phyloP scores from a whole-genome alignment of 176 grass and related monocot genomes.

The Oryza meridionalis region DNA sequence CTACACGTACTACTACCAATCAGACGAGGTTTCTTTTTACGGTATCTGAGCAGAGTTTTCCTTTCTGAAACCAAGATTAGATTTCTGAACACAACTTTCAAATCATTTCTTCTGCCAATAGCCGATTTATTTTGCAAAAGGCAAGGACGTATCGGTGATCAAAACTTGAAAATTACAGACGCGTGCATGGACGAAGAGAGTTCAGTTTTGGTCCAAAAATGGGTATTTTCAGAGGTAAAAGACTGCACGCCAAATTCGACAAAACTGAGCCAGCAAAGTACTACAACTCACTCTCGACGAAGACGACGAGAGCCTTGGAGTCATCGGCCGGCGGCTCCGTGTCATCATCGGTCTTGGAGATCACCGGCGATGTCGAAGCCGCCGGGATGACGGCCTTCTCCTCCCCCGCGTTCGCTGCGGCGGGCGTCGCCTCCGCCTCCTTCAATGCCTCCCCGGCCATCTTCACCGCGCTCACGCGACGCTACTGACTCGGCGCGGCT shows the following conservation, averaged over 20 bases:
- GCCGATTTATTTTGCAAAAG: too few species aligned
- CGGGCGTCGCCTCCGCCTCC: background rate
- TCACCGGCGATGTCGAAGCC: background rate
- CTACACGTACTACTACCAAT: background rate
- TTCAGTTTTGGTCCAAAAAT: background rate
- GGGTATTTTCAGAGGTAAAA: background rate
- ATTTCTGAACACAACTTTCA: too few species aligned
- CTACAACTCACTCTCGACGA: conserved; percentile 45
- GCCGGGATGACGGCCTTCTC: conserved; percentile 17
- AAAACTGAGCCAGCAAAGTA: background rate
- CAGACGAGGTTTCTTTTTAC: background rate
- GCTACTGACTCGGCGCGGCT: background rate
- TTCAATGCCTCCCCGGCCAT: conserved; percentile 24
- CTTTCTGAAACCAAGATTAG: too few species aligned
- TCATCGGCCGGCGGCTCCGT: conserved; percentile 19
- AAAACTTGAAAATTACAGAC: background rate
- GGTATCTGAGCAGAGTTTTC: too few species aligned
- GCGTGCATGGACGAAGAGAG: too few species aligned
- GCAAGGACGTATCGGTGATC: background rate
- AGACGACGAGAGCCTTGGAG: conserved; percentile 38
- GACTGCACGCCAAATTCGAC: background rate
- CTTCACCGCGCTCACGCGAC: conserved; percentile 6
- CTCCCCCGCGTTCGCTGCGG: background rate
- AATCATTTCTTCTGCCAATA: too few species aligned
- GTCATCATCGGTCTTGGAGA: background rate